These are phyloP conservation scores for Colletotrichum tropicale DNA, from an alignment of 2,329 filamentous ascomycete genomes.

Conservation along the genomic window DNA sequence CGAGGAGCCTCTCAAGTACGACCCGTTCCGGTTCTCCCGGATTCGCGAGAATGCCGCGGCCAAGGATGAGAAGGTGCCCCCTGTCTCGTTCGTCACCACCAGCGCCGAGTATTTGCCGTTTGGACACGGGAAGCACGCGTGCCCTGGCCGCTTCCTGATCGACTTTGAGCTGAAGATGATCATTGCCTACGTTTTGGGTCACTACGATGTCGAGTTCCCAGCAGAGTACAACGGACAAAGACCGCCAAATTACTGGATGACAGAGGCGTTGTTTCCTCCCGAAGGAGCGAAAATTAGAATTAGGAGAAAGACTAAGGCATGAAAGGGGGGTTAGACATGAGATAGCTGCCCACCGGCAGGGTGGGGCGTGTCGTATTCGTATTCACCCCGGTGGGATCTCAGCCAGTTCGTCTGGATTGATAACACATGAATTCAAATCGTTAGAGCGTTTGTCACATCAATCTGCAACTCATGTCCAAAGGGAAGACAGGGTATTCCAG, in stretches of 20 bases:
- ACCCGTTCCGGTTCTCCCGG: conserved; percentile 46
- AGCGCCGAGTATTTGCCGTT: conserved; percentile 34
- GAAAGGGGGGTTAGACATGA: not conserved
- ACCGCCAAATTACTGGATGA: conserved; percentile 16
- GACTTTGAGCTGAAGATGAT: conserved; percentile 38
- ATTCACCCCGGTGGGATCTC: not conserved
- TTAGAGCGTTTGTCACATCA: not conserved
- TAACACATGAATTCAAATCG: not conserved
- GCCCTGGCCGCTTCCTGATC: conserved; percentile 31
- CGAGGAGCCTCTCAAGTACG: conserved; percentile 39
- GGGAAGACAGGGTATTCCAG: not conserved
- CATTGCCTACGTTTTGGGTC: conserved; percentile 11
- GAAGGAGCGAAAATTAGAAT: conserved; percentile 6
- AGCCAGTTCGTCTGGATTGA: not conserved
- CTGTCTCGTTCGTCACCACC: conserved; percentile 33
- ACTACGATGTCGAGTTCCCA: conserved; percentile 20
- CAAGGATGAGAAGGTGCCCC: conserved; percentile 21
- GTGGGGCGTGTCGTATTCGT: not conserved
- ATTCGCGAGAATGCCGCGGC: conserved; percentile 31
- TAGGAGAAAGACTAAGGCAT: not conserved
- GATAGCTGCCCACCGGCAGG: not conserved
- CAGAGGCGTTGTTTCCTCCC: conserved; percentile 12
- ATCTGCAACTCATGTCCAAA: not conserved
- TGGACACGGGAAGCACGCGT: conserved; percentile 38
- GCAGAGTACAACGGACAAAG: conserved; percentile 14